Conservation (phyloP, 1,284 basidiomycete species). For the Spongiforma sp. region DNA sequence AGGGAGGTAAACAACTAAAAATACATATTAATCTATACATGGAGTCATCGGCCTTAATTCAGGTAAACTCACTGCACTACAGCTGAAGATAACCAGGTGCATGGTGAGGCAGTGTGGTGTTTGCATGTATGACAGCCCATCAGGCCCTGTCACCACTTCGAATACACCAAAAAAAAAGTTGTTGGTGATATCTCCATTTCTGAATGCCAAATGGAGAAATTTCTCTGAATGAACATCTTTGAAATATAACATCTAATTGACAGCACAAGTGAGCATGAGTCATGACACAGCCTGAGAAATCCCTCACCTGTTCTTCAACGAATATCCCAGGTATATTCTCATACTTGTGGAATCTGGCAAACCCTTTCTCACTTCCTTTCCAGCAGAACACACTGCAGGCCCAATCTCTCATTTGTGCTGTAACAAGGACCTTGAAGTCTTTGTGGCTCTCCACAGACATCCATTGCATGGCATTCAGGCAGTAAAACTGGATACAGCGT, state of each 20-base stretch:
- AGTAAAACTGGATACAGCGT: too few species aligned
- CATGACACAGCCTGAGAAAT: background rate
- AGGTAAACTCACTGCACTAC: background rate
- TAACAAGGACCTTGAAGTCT: too few species aligned
- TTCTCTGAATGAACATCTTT: background rate
- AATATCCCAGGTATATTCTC: background rate
- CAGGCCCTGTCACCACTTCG: background rate
- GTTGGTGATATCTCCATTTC: background rate
- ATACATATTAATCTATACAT: background rate
- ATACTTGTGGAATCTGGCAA: background rate
- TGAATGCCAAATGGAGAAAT: background rate
- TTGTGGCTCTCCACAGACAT: too few species aligned
- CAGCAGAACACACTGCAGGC: background rate
- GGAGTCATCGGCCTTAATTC: background rate
- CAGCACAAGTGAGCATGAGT: background rate
- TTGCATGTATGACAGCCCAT: background rate
- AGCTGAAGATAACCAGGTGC: background rate
- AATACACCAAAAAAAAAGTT: background rate
- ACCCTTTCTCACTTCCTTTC: background rate
- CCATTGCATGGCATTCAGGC: too few species aligned
- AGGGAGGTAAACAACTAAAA: background rate
- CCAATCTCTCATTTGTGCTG: background rate
- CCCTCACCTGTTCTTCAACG: background rate
- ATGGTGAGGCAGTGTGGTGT: background rate
- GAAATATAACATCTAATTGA: background rate